Evolutionary conservation across 1,284 basidiomycete genomes (phyloP), one percentile per base, ranked within the genome.

Genomic region (Vanrija sp.): DNA sequence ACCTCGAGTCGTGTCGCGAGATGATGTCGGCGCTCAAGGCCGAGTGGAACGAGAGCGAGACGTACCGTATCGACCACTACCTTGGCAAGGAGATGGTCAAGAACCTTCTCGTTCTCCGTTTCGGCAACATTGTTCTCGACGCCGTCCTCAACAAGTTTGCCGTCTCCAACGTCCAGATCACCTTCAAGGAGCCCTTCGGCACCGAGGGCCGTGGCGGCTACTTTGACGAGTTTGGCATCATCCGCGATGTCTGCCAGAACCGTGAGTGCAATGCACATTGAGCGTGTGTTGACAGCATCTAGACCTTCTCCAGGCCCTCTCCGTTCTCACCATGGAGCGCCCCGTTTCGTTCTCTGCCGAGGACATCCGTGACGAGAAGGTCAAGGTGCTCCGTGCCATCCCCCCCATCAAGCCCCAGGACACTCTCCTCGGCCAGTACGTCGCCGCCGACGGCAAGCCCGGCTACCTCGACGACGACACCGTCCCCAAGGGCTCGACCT

Each of bases 41-140:
- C 64, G 85, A 90, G 65, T 97, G 92, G 92, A 81, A 82, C 5
- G 93, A 97, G 78, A 89, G 95, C 45, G 93, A 97, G 81, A 97
- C 92, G 9, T 97, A 90, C 85, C 89, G 93, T 61, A 97, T 97
- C 73, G 93, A 97, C 78, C 93, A 97, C 74, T 97, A 97, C 77
- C 86, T 97, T 54, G 93, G 93, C 61, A 97, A 97, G 80, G 93
- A 97, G 82, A 97, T 97, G 93, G 89, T 96, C 74, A 97, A 97
- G 82, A 97, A 97, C 77, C 75, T 97, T 55, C 87, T 97, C 60
- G 90, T 96, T 34, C 81, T 96, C 49, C 86, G 93, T 43, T 97
- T 97, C 71, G 93, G 90, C 62, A 97, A 97, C 78, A 79, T 92
- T 64, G 89, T 92, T 28, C 78, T 96, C 77, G 85, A 85, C 62